Percentiles rank a stretch among this genome's conserved stretches.
Conservation (phyloP, 306 rosid species). For the Fragaria nilgerrensis region DNA sequence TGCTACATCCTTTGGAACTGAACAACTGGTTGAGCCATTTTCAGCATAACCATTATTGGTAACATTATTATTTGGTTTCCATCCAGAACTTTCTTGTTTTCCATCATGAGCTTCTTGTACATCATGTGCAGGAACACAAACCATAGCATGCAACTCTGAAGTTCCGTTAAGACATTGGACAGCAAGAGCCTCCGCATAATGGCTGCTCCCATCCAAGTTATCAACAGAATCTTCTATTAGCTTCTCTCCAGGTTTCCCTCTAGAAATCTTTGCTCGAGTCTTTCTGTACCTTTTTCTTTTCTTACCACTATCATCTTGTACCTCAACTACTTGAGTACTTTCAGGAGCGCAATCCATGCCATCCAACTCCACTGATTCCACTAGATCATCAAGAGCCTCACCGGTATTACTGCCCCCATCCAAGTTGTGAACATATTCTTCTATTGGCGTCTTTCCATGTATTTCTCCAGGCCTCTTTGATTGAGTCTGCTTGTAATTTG, state of each 20-base stretch:
- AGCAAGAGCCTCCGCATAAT: slow-evolving; percentile 31
- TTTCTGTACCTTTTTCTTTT: background rate
- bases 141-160: slow-evolving; percentile 26
- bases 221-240: slow-evolving; percentile 15
- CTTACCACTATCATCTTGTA: background rate
- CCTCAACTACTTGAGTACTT: slow-evolving; percentile 27
- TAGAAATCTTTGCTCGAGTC: background rate
- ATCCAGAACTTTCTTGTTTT: slow-evolving; percentile 25
- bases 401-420: slow-evolving; percentile 28
- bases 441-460: slow-evolving; percentile 32
- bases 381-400: slow-evolving; percentile 38
- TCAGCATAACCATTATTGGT: slow-evolving; percentile 13
- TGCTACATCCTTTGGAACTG: slow-evolving; percentile 48
- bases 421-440: slow-evolving; percentile 25
- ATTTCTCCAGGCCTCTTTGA: slow-evolving; percentile 42
- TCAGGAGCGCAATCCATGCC: slow-evolving; percentile 33
- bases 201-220: slow-evolving; percentile 31
- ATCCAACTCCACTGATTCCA: slow-evolving; percentile 36
- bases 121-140: slow-evolving; percentile 29
- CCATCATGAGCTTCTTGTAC: background rate
- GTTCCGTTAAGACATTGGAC: slow-evolving; percentile 42
- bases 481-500: background rate
- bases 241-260: slow-evolving; percentile 54
- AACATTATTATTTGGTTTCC: slow-evolving; percentile 18
- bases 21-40: slow-evolving; percentile 32